These are phyloP conservation scores for Aspergillus persii DNA, from an alignment of 2,329 filamentous ascomycete genomes.

Conservation along the genomic window DNA sequence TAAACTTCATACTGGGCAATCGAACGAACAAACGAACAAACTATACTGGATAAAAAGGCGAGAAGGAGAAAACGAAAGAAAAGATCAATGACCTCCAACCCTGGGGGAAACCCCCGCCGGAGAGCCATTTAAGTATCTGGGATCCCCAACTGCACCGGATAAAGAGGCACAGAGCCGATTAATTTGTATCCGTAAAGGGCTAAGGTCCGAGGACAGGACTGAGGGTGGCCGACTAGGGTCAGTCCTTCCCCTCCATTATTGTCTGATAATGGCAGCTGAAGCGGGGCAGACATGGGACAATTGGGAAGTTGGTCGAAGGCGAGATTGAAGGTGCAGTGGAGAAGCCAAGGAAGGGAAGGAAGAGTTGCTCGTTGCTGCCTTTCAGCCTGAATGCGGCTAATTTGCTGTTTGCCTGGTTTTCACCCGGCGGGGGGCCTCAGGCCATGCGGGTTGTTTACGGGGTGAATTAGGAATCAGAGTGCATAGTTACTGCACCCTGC, in stretches of 20 bases:
- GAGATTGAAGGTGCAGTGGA: neutral
- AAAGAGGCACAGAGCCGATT: neutral
- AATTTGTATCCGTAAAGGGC: constrained; percentile 6
- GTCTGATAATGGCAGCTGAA: constrained; percentile 6
- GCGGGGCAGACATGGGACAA: neutral
- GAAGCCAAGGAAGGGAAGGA: neutral
- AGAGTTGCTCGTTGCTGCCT: neutral
- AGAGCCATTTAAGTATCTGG: neutral
- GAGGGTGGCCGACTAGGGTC: neutral
- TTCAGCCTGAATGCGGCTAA: constrained; percentile 10
- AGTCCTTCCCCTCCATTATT: constrained; percentile 1
- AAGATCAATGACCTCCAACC: neutral
- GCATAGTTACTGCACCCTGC: too few relatives aligned
- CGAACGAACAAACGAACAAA: neutral
- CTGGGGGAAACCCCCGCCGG: neutral
- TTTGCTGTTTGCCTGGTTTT: neutral
- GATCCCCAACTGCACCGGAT: neutral
- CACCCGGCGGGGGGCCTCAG: neutral
- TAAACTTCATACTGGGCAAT: constrained; percentile 39
- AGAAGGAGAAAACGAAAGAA: neutral
- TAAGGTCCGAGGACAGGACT: constrained; percentile 5
- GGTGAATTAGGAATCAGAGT: too few relatives aligned
- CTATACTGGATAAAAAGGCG: neutral
- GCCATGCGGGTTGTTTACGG: neutral
- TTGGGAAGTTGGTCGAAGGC: neutral